phyloP scores from a whole-genome alignment of 805 yeast species.

The Lipomyces anomalus region DNA sequence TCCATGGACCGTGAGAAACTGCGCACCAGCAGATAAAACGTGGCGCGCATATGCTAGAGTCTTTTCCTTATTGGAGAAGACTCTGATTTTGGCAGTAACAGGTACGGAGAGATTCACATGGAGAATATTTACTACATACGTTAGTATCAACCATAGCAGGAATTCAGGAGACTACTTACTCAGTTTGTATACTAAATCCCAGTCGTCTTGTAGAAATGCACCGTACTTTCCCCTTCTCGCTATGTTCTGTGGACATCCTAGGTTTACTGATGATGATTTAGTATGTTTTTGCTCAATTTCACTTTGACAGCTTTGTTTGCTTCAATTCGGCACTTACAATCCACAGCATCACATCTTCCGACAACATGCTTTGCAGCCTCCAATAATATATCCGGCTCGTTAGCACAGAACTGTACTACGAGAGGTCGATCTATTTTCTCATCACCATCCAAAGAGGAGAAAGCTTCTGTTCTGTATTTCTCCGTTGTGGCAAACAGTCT shows the following conservation, averaged over 20 bases:
- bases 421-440: conserved; percentile 68
- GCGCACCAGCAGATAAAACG: conserved; percentile 92
- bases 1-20: conserved; percentile 90
- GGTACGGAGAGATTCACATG: conserved; percentile 70
- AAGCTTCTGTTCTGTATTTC: conserved; percentile 72
- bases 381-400: conserved; percentile 79
- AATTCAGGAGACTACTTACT: conserved; percentile 7
- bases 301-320: too few species aligned
- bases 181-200: conserved; percentile 71
- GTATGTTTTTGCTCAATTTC: too few species aligned
- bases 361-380: conserved; percentile 77
- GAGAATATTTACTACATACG: conserved; percentile 51
- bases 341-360: conserved; percentile 90
- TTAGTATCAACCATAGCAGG: too few species aligned
- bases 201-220: conserved; percentile 92
- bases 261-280: too few species aligned
- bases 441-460: conserved; percentile 63
- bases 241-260: conserved; percentile 98
- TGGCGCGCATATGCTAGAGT: conserved; percentile 79
- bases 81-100: conserved; percentile 92
- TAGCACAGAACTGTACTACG: conserved; percentile 93
- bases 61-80: conserved; percentile 78
- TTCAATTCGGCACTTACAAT: too few species aligned
- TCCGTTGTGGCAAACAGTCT: conserved; percentile 77
- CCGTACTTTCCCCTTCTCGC: conserved; percentile 95